These are phyloP conservation scores for Ophiostoma montium DNA, from an alignment of 2,329 filamentous ascomycete genomes.

Conservation along the genomic window DNA sequence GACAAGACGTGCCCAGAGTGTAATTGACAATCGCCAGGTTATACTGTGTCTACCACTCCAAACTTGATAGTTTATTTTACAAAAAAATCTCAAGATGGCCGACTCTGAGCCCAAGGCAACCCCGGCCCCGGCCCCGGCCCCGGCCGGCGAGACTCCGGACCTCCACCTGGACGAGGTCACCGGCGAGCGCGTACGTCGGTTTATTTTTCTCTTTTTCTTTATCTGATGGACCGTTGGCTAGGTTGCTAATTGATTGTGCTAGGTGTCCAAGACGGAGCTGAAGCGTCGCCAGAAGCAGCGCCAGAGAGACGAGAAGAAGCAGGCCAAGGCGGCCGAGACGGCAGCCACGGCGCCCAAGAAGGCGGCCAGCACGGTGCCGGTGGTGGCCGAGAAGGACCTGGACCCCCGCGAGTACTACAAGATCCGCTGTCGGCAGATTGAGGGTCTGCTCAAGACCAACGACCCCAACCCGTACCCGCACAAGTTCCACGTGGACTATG, in stretches of 20 bases:
- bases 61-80: not conserved
- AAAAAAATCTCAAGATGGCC: conserved; percentile 9
- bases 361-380: conserved; percentile 37
- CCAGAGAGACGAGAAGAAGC: conserved; percentile 77
- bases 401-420: conserved; percentile 72
- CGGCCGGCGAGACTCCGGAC: conserved; percentile 21
- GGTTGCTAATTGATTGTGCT: too few relatives aligned
- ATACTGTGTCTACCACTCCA: not conserved
- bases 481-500: conserved; percentile 77
- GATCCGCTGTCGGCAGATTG: conserved; percentile 71
- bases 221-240: too few relatives aligned
- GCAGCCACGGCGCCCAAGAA: conserved; percentile 36
- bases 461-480: conserved; percentile 81
- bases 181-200: conserved; percentile 43
- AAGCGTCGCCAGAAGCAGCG: conserved; percentile 95
- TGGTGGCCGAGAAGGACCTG: conserved; percentile 45
- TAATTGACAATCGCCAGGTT: not conserved
- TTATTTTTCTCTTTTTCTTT: too few relatives aligned
- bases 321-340: conserved; percentile 57
- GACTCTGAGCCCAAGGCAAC: conserved; percentile 8
- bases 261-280: conserved; percentile 66
- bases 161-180: conserved; percentile 85
- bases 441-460: conserved; percentile 54
- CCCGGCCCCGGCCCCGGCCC: conserved; percentile 2
- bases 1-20: not conserved